These are phyloP conservation scores for Massariosphaeria phaeospora DNA, from an alignment of 495 filamentous ascomycete genomes.

Conservation along the genomic window DNA sequence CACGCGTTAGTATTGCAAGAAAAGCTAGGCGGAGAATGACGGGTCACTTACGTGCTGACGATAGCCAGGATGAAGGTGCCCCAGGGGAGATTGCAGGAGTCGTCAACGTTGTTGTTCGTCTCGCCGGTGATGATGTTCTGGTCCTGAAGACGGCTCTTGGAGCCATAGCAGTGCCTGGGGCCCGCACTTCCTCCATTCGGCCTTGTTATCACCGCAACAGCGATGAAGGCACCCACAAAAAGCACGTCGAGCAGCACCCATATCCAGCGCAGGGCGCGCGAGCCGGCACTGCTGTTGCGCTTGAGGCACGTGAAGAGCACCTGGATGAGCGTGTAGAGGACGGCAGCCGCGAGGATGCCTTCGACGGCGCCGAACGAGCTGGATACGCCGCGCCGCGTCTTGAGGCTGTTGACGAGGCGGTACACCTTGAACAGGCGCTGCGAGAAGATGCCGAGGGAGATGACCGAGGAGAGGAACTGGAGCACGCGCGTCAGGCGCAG, in stretches of 20 bases:
- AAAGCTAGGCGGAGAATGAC: neutral
- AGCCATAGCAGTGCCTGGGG: constrained; percentile 25
- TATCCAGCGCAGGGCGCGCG: constrained; percentile 32
- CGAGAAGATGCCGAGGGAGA: constrained; percentile 42
- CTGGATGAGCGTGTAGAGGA: constrained; percentile 36
- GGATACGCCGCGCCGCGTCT: constrained; percentile 22
- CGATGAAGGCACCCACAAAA: constrained; percentile 41
- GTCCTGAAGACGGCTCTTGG: neutral
- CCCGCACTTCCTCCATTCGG: constrained; percentile 34
- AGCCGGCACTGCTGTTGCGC: constrained; percentile 20
- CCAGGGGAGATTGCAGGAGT: constrained; percentile 30
- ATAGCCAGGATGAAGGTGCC: constrained; percentile 33
- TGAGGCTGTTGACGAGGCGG: constrained; percentile 30
- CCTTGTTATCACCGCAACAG: constrained; percentile 37
- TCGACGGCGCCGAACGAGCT: constrained; percentile 36
- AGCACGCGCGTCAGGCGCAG: constrained; percentile 36
- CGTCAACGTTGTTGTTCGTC: neutral
- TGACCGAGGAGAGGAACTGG: constrained; percentile 39
- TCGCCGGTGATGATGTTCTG: neutral
- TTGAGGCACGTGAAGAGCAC: constrained; percentile 21
- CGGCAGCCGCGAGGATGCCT: constrained; percentile 40
- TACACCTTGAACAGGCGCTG: constrained; percentile 38
- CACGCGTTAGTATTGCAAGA: neutral
- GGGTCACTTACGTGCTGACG: constrained; percentile 32
- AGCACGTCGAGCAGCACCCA: constrained; percentile 32